Evolutionary conservation across 495 filamentous ascomycete species (phyloP).

Genomic region (Thozetella sp.): DNA sequence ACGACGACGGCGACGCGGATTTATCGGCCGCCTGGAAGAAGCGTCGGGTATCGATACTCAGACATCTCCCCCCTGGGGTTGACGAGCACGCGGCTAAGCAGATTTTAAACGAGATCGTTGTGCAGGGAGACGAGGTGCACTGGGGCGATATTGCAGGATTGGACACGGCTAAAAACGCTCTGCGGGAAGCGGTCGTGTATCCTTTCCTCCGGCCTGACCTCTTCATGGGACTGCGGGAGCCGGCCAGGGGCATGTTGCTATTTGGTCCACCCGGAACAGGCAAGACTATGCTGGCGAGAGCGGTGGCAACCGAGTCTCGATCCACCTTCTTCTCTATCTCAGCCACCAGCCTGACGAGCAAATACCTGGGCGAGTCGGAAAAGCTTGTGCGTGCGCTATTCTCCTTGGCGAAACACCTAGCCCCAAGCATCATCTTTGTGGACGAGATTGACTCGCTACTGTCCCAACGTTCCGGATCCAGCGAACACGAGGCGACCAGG

Average conservation of each 20-base stretch:
- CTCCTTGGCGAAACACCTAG: constrained; percentile 82
- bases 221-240: constrained; percentile 93
- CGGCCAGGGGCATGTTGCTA: constrained; percentile 91
- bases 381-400: constrained; percentile 96
- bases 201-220: constrained; percentile 95
- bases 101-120: constrained; percentile 94
- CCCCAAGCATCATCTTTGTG: constrained; percentile 97
- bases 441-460: constrained; percentile 98
- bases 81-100: constrained; percentile 83
- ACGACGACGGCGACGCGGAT: constrained; percentile 30
- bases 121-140: constrained; percentile 91
- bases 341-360: constrained; percentile 89
- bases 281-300: constrained; percentile 96
- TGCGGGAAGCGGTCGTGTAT: constrained; percentile 97
- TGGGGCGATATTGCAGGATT: constrained; percentile 95
- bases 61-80: constrained; percentile 76
- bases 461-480: constrained; percentile 76
- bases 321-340: constrained; percentile 98
- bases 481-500: constrained; percentile 91
- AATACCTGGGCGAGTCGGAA: constrained; percentile 95
- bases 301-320: constrained; percentile 91
- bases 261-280: constrained; percentile 97
- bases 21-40: constrained; percentile 50
- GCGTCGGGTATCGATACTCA: constrained; percentile 59
- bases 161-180: constrained; percentile 84